phyloP scores from a whole-genome alignment of 1,139 yeast species.

The Geotrichum citri-aurantii region DNA sequence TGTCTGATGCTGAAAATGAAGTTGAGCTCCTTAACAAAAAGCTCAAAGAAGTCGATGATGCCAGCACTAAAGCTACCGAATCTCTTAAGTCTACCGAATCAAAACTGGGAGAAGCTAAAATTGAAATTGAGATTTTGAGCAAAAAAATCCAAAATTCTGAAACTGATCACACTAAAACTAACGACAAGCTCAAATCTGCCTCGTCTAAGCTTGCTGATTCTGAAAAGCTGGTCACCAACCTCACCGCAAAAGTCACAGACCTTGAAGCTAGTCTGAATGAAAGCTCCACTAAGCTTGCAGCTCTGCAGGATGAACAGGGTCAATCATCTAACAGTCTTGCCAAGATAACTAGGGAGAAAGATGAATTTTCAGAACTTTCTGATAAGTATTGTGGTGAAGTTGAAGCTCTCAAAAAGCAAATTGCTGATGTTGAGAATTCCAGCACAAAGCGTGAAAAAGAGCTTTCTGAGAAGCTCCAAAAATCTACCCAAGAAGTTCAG shows the following conservation, averaged over 20 bases:
- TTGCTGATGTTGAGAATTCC: constrained; percentile 9
- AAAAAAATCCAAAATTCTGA: constrained; percentile 1
- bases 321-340: neutral
- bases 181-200: neutral
- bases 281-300: constrained; percentile 39
- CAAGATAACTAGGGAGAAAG: constrained; percentile 7
- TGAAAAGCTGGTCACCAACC: neutral
- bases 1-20: constrained; percentile 13
- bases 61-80: neutral
- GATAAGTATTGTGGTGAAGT: constrained; percentile 11
- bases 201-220: neutral
- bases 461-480: constrained; percentile 14
- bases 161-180: neutral
- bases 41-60: constrained; percentile 18
- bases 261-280: constrained; percentile 10
- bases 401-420: constrained; percentile 14
- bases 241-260: neutral
- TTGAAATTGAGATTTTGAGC: neutral
- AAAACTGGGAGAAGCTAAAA: neutral
- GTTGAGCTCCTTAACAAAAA: constrained; percentile 19
- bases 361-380: constrained; percentile 9
- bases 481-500: constrained; percentile 18
- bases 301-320: neutral
- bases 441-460: constrained; percentile 14
- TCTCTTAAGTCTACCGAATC: neutral